Conservation (phyloP, 2,329 filamentous ascomycete genomes). For the Aspergillus fijiensis region DNA sequence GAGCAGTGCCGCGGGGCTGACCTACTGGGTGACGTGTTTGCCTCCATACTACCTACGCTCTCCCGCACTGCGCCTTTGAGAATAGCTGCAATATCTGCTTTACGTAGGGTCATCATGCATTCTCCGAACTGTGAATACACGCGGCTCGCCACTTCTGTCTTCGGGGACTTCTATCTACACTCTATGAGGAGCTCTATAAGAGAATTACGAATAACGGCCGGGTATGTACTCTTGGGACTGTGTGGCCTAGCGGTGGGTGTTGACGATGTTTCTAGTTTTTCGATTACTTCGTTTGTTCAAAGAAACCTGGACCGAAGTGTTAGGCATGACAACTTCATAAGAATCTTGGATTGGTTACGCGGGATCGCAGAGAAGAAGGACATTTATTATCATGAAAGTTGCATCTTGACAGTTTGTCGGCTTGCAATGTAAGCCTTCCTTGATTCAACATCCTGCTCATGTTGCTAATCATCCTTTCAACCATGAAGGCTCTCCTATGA, state of each 20-base stretch:
- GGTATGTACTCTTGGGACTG: constrained; percentile 42
- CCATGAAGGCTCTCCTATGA: constrained; percentile 64
- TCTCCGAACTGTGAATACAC: constrained; percentile 59
- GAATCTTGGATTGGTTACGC: constrained; percentile 69
- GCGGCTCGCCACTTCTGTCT: constrained; percentile 64
- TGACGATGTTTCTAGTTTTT: constrained; percentile 49
- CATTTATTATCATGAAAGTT: constrained; percentile 72
- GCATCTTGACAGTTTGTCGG: constrained; percentile 82
- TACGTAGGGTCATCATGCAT: constrained; percentile 70
- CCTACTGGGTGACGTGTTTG: constrained; percentile 44
- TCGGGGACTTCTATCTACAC: constrained; percentile 79
- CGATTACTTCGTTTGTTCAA: constrained; percentile 65
- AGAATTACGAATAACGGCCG: constrained; percentile 80
- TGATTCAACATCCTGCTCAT: constrained; percentile 7
- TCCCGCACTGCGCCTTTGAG: constrained; percentile 59
- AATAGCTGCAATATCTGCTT: constrained; percentile 68
- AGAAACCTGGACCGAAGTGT: constrained; percentile 49
- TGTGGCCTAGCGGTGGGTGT: constrained; percentile 1
- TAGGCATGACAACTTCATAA: constrained; percentile 64
- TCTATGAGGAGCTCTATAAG: constrained; percentile 79
- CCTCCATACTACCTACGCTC: constrained; percentile 42
- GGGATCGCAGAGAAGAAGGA: constrained; percentile 68
- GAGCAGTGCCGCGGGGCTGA: constrained; percentile 26
- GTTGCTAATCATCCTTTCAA: constrained; percentile 11
- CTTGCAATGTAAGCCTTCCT: constrained; percentile 61